Evolutionary conservation across 257 asterid genomes (phyloP).

Genomic region (Solanum etuberosum): DNA sequence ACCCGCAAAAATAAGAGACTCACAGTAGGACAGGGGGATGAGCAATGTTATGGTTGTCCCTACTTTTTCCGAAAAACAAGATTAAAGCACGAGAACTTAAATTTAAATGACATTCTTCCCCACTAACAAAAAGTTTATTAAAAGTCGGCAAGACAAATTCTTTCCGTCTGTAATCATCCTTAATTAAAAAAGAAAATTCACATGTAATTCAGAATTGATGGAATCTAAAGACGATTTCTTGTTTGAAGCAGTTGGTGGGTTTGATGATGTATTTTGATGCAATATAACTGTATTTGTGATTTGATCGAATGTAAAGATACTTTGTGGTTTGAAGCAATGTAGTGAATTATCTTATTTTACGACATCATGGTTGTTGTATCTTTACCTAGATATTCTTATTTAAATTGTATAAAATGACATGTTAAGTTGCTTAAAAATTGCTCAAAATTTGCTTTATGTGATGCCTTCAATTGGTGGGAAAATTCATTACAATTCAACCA

Average conservation of each 20-base stretch:
- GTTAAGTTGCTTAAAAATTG: neutral
- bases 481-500: neutral
- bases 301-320: neutral
- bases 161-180: neutral
- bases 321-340: neutral
- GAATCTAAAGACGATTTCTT: neutral
- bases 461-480: neutral
- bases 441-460: neutral
- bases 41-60: neutral
- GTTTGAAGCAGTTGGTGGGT: neutral
- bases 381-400: neutral
- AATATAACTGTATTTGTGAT: neutral
- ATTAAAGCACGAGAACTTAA: neutral
- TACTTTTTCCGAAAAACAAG: neutral
- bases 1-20: neutral
- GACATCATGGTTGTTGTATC: neutral
- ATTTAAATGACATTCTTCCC: neutral
- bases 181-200: neutral
- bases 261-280: neutral
- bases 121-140: neutral
- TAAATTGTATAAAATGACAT: neutral
- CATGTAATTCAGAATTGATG: neutral
- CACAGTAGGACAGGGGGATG: neutral
- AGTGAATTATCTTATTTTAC: neutral
- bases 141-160: neutral